Evolutionary conservation across 495 filamentous ascomycete genomes (phyloP).

Genomic region (Terfezia claveryi): DNA sequence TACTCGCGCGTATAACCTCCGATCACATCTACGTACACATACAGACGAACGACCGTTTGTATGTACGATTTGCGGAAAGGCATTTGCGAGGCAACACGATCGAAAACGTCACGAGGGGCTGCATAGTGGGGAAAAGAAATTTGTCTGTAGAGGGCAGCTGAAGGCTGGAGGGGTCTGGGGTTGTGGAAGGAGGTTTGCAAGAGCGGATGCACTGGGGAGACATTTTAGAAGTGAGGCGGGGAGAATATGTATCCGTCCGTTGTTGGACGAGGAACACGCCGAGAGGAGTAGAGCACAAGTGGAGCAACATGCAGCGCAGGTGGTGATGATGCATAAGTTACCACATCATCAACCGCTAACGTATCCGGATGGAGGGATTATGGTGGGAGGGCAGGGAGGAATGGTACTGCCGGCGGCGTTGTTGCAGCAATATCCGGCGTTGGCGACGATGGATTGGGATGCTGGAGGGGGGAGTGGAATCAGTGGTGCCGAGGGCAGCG

Average conservation of each 20-base stretch:
- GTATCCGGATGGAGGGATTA: conserved; percentile 18
- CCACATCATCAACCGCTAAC: conserved; percentile 27
- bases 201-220: conserved; percentile 85
- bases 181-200: conserved; percentile 79
- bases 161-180: conserved; percentile 71
- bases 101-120: conserved; percentile 79
- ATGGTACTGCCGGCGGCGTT: conserved; percentile 70
- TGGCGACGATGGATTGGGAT: conserved; percentile 64
- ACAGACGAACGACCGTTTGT: conserved; percentile 85
- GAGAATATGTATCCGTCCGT: conserved; percentile 82
- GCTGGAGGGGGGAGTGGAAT: conserved; percentile 5
- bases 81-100: conserved; percentile 85
- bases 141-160: conserved; percentile 80
- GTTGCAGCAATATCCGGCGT: conserved; percentile 72
- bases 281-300: conserved; percentile 28
- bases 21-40: conserved; percentile 79
- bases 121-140: conserved; percentile 88
- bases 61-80: conserved; percentile 91
- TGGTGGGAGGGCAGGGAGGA: conserved; percentile 31
- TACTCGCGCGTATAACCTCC: conserved; percentile 71
- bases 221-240: conserved; percentile 94
- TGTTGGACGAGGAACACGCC: conserved; percentile 71
- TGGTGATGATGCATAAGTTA: conserved; percentile 37
- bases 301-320: conserved; percentile 37
- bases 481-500: conserved; percentile 28